Conservation (phyloP, 768 basidiomycete genomes). For the Xerocomellus dryophilus region DNA sequence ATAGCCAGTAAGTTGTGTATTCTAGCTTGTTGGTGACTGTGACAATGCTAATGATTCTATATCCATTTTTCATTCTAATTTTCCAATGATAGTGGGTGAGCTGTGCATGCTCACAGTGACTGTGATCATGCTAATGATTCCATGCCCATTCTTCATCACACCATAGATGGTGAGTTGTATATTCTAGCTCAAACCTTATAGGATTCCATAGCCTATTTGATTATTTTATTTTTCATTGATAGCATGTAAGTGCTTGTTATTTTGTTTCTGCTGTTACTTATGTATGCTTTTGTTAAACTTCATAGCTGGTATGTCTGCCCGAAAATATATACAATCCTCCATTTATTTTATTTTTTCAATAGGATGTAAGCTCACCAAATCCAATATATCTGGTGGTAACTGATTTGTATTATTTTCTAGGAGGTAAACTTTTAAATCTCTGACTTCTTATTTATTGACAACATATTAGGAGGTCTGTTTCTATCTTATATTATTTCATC, state of each 20-base stretch:
- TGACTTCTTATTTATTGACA: background rate
- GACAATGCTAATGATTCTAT: no score
- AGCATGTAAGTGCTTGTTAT: background rate
- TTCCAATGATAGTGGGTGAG: no score
- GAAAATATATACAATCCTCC: background rate
- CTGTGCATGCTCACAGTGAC: no score
- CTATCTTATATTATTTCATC: background rate
- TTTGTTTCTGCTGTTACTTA: background rate
- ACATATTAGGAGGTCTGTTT: background rate
- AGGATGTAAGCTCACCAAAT: background rate
- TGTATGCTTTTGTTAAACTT: no score
- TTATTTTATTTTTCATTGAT: background rate
- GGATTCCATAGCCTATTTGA: no score
- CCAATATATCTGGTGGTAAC: background rate
- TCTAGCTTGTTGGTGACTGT: no score
- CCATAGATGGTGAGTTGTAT: no score
- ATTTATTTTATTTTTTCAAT: background rate
- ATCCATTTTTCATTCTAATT: no score
- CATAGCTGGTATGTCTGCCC: background rate
- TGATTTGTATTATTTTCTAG: background rate
- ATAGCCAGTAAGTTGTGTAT: no score
- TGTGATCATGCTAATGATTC: no score
- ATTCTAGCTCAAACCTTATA: no score
- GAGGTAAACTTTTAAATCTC: background rate
- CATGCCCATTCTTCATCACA: no score